Base-by-base conservation (phyloP, 2,329 filamentous ascomycete species). In the Penicillium digitatum region DNA sequence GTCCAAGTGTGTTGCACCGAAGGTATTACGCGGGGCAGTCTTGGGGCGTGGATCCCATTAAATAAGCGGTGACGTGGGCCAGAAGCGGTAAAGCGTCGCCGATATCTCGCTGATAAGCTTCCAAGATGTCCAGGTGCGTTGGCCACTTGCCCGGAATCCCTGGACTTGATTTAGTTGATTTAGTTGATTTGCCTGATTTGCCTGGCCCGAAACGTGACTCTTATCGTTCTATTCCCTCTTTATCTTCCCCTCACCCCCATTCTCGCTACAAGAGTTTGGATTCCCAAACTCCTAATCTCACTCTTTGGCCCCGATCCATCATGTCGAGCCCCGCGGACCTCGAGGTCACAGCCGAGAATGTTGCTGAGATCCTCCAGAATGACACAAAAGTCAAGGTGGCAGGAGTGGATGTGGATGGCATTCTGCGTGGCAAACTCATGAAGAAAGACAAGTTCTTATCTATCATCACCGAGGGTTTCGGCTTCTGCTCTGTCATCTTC, bases 401-500 rank as follows among this genome's bases (percentile, higher is more conserved):
- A 10, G 92, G 91, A 38, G 76, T 94, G 58, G 91, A 96, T 71
- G 87, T 92, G 55, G 91, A 96, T 70, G 91, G 91, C 48, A 84
- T 90, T 48, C 79, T 96, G 52, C 89, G 91, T 53, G 91, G 91
- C 64, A 96, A 96, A 77, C 82, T 96, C 58, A 86, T 96, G 75
- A 90, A 90, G 65, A 95, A 95, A 81, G 88, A 87, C 71, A 96
- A 96, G 77, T 96, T 96, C 74, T 78, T 96, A 35, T 90, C 88
- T 29, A 83, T 96, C 50, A 87, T 87, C n/a, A 75, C 83, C 39
- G 82, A 85, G 42, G 92, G 91, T 48, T 96, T 96, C 66, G 92
- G 91, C 51, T 96, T 96, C 79, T 96, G 92, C 79, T 94, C 89
- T 20, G 90, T 96, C 63, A 85, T 96, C 62, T 96, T 95, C 67